Evolutionary conservation across 2,329 filamentous ascomycete species (phyloP), one percentile per base, ranked within the genome.

Genomic region (Fusarium subtropicale): DNA sequence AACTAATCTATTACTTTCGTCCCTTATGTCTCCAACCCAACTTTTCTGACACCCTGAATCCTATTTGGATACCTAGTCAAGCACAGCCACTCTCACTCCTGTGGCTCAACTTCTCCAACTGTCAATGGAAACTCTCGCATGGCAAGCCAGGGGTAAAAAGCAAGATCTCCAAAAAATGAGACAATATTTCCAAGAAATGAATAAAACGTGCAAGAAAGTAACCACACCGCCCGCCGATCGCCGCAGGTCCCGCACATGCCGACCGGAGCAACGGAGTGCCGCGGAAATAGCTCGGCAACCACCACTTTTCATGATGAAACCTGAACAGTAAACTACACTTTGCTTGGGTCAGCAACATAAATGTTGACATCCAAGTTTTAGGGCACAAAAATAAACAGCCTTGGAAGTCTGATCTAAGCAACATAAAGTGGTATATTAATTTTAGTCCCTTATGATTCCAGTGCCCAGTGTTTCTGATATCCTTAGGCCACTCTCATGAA

Each of bases 201-300:
- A 52, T n/a, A 46, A 16, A 39, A 31, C 45, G 31, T 41, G 20
- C 16, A 41, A 36, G 18, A 42, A 12, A 26, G 15, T 30, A 26
- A 56, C 20, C 34, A 59, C 46, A 52, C 41, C 39, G 51, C 39
- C 48, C 47, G 62, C 66, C 47, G 69, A 68, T 71, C 66, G 56
- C 62, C 58, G 69, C 56, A 59, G 44, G 44, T 52, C 56, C 66
- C 61, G 56, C 56, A 69, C 26, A 48, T 20, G 63, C 53, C 52
- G 34, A 10, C 64, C 71, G 69, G 71, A 66, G 71, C 58, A 71
- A 46, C 20, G 63, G 62, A 66, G 38, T n/a, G 28, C 31, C 7
- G 42, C 71, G 71, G 71, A 69, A 72, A 71, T 73, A 74, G 59
- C 67, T 73, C 71, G 71, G 71, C 52, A 69, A 69, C 34, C 52